These are phyloP conservation scores for Zychaea mexicana DNA, from an alignment of 371 early-diverging fungal species.

Conservation along the genomic window DNA sequence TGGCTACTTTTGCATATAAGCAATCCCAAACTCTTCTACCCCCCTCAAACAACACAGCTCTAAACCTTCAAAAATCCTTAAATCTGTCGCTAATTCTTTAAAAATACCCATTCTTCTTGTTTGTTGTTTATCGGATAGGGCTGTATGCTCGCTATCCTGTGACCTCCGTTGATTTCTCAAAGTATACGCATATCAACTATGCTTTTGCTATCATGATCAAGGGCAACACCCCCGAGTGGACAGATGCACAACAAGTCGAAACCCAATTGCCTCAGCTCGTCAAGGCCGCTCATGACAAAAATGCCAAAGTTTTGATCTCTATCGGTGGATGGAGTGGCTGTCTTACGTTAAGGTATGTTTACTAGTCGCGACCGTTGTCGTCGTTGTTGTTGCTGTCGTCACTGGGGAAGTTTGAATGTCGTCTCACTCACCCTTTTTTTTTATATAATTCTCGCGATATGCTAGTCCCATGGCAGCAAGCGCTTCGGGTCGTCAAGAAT, in stretches of 20 bases:
- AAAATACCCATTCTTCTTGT: no score
- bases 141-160: slow-evolving; percentile 23
- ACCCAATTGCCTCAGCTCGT: slow-evolving; percentile 40
- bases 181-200: slow-evolving; percentile 66
- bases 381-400: not conserved
- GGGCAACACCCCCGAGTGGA: slow-evolving; percentile 32
- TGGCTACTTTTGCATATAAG: no score
- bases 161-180: slow-evolving; percentile 44
- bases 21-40: no score
- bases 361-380: not conserved
- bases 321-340: slow-evolving; percentile 50
- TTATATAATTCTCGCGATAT: no score
- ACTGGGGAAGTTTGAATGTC: no score
- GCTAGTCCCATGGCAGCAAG: slow-evolving; percentile 53
- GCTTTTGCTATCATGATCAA: slow-evolving; percentile 48
- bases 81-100: no score
- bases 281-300: slow-evolving; percentile 45
- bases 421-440: no score
- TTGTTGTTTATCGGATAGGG: slow-evolving; percentile 14
- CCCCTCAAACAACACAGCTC: no score
- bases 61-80: no score
- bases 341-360: slow-evolving; percentile 28
- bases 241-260: slow-evolving; percentile 19
- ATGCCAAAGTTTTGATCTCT: slow-evolving; percentile 53
- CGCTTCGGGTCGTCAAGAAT: slow-evolving; percentile 39